A percentile compares a stretch with the other conserved stretches of the same genome.
Conservation (phyloP, 345 rosid genomes). For the Boechera stricta region DNA sequence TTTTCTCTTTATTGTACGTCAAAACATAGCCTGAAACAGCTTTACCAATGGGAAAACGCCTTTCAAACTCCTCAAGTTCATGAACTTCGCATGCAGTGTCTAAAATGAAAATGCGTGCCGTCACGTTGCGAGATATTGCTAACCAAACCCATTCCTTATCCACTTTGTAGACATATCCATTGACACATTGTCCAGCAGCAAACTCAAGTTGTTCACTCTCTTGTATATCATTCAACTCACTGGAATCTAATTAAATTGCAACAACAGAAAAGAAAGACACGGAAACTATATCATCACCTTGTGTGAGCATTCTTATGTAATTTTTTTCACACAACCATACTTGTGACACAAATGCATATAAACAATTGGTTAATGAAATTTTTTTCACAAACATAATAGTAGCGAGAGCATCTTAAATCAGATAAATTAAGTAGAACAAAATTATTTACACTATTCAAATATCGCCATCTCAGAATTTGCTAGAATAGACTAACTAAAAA, state of each 20-base stretch:
- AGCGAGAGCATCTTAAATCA: constrained; percentile 3
- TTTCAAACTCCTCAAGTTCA: constrained; percentile 77
- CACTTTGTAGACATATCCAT: constrained; percentile 88
- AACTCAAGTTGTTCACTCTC: constrained; percentile 53
- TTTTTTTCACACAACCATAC: constrained; percentile 24
- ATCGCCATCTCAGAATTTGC: not conserved
- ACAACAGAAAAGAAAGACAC: constrained; percentile 9
- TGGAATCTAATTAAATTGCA: constrained; percentile 51
- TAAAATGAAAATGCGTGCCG: constrained; percentile 73
- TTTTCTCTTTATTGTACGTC: constrained; percentile 66
- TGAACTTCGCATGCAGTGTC: constrained; percentile 74
- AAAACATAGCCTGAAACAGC: constrained; percentile 69
- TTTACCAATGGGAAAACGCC: constrained; percentile 67
- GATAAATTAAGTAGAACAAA: not conserved
- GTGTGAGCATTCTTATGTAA: not conserved
- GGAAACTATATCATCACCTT: constrained; percentile 23
- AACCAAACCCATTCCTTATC: constrained; percentile 89
- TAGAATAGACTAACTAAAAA: not conserved
- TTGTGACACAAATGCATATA: constrained; percentile 28
- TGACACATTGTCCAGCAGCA: constrained; percentile 60
- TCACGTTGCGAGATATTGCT: constrained; percentile 71
- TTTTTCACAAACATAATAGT: not conserved
- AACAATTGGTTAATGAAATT: not conserved
- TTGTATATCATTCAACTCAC: constrained; percentile 44
- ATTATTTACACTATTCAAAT: not conserved